Evolutionary conservation across 2,329 filamentous ascomycete genomes (phyloP), one percentile per base, ranked within the genome.

Genomic region (Fusarium irregulare): DNA sequence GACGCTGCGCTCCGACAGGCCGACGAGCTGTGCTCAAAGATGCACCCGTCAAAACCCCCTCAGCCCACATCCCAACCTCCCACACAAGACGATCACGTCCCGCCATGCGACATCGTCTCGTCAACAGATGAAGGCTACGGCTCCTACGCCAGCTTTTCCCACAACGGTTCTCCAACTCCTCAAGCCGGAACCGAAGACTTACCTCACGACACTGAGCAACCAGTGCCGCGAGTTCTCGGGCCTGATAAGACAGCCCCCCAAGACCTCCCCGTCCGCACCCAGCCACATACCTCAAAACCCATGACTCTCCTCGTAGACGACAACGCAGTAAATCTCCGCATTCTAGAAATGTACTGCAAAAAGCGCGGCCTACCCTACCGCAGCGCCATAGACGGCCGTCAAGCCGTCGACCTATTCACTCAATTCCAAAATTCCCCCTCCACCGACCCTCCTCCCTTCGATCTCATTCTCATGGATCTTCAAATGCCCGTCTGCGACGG

Each of bases 301-400:
- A 58, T 59, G 18, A 75, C 75, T 0, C 76, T 86, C 0, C 73
- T 86, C 1, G 83, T 85, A 0, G 84, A 85, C 64, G 84, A 85
- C 63, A 86, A 85, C 47, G 57, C 80, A 4, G 81, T 85, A 57
- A 86, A 86, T 23, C 78, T 85, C 1, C 83, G 83, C 21, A 83
- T 86, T 27, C 69, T 86, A 28, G 76, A 80, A 20, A 83, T 84
- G 72, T 85, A 84, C 67, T 82, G 84, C 51, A 80, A 81, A 56
- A 81, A 81, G 44, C 77, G 82, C 13, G 78, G 79, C 0, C 77
- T 84, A 25, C 78, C 81, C 18, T 83, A 83, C 27, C 73, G 78
- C 18, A 80, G 79, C 2, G 83, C 83, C 2, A 77, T 78, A 9
- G 81, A 86, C 44, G 83, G 84, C 3, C 74, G 78, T 20, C 79